phyloP scores from a whole-genome alignment of 2,329 filamentous ascomycete species.

The Blastomyces gilchristii region DNA sequence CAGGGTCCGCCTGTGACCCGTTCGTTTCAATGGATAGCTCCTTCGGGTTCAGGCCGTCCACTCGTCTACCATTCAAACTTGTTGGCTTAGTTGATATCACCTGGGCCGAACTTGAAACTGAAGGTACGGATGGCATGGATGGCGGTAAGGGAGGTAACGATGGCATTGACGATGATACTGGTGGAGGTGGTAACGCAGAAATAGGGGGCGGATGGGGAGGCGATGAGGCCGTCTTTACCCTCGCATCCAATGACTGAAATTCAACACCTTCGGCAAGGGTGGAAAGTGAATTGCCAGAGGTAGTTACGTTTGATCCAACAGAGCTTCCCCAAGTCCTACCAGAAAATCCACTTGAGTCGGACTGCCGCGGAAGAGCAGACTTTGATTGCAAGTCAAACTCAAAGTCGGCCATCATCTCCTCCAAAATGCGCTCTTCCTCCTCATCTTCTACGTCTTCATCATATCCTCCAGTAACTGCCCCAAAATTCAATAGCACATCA shows the following conservation, averaged over 20 bases:
- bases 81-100: constrained; percentile 29
- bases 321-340: constrained; percentile 73
- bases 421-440: constrained; percentile 64
- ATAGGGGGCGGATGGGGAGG: constrained; percentile 14
- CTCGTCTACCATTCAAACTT: constrained; percentile 61
- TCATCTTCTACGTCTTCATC: constrained; percentile 54
- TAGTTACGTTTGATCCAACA: constrained; percentile 60
- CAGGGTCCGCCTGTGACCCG: constrained; percentile 21
- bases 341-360: constrained; percentile 71
- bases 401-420: constrained; percentile 85
- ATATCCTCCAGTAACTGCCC: constrained; percentile 35
- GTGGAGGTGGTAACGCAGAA: constrained; percentile 27
- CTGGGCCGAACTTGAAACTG: constrained; percentile 17
- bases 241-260: constrained; percentile 26
- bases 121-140: constrained; percentile 17
- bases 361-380: constrained; percentile 62
- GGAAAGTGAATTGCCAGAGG: constrained; percentile 56
- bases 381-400: constrained; percentile 60
- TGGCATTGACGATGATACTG: constrained; percentile 31
- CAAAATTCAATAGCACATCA: constrained; percentile 16
- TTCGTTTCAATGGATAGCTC: constrained; percentile 70
- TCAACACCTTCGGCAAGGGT: constrained; percentile 58
- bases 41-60: constrained; percentile 70
- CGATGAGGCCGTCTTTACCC: constrained; percentile 20
- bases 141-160: constrained; percentile 13